These are phyloP conservation scores for Pyracantha coccinea DNA, from an alignment of 331 rosid species.

Conservation along the genomic window DNA sequence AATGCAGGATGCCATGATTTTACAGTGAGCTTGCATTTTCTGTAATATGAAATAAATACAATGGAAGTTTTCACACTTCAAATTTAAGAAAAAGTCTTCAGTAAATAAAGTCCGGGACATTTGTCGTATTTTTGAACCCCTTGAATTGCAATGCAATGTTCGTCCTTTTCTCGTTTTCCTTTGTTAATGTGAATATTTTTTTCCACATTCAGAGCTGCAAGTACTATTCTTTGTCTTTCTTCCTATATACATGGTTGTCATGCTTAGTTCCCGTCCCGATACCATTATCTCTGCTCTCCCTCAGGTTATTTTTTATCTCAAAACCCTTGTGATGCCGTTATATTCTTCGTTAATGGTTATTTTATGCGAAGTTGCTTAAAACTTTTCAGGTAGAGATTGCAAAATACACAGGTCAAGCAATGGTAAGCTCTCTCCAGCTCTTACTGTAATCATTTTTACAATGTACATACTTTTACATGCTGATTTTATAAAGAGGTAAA, in stretches of 20 bases:
- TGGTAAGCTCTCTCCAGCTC: slow-evolving; percentile 31
- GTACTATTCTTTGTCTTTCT: neutral
- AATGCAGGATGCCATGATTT: neutral
- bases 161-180: too few species aligned
- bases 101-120: neutral
- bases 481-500: neutral
- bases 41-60: neutral
- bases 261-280: slow-evolving; percentile 1
- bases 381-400: slow-evolving; percentile 46
- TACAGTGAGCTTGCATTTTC: neutral
- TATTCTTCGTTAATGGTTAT: neutral
- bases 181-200: too few species aligned
- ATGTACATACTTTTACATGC: neutral
- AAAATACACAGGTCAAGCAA: slow-evolving; percentile 57
- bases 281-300: neutral
- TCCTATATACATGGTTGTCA: slow-evolving; percentile 6
- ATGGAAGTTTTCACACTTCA: neutral
- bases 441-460: neutral
- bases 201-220: too few species aligned
- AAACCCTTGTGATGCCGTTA: neutral
- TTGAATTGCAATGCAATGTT: too few species aligned
- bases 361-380: neutral
- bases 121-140: neutral
- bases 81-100: neutral
- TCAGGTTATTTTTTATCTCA: slow-evolving; percentile 18